Conservation (phyloP, 2,329 filamentous ascomycete genomes). For the Eurotiales sp. region DNA sequence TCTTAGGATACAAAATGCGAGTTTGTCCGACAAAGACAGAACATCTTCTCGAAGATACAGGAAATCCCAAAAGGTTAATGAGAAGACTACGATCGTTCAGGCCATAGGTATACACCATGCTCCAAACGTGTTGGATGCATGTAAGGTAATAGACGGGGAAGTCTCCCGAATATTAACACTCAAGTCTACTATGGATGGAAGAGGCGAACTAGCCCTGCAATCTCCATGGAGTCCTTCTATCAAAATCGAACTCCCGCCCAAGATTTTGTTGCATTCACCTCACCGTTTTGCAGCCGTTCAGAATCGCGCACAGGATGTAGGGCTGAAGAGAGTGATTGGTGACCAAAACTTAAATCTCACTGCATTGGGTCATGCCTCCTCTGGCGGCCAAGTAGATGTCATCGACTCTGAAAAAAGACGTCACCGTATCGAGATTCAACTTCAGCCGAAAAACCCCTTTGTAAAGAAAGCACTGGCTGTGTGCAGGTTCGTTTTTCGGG, state of each 20-base stretch:
- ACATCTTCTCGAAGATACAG: slow-evolving; percentile 26
- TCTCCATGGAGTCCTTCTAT: slow-evolving; percentile 70
- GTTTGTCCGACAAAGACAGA: slow-evolving; percentile 24
- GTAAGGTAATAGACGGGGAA: slow-evolving; percentile 64
- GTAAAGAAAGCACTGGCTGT: slow-evolving; percentile 59
- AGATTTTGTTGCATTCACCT: slow-evolving; percentile 57
- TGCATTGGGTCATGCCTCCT: slow-evolving; percentile 56
- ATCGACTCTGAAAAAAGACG: slow-evolving; percentile 58
- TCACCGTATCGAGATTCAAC: slow-evolving; percentile 65
- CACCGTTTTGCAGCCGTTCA: slow-evolving; percentile 53
- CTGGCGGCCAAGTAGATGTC: slow-evolving; percentile 62
- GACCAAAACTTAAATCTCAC: slow-evolving; percentile 42
- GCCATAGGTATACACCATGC: slow-evolving; percentile 54
- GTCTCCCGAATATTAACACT: slow-evolving; percentile 67
- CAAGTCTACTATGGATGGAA: slow-evolving; percentile 61
- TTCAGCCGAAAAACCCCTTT: slow-evolving; percentile 62
- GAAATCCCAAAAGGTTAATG: slow-evolving; percentile 19
- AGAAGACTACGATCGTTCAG: slow-evolving; percentile 28
- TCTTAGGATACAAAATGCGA: slow-evolving; percentile 52
- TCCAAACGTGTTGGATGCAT: slow-evolving; percentile 68
- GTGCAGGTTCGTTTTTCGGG: slow-evolving; percentile 62
- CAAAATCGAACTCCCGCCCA: slow-evolving; percentile 59
- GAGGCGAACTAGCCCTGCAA: slow-evolving; percentile 66
- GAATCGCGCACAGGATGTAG: slow-evolving; percentile 51
- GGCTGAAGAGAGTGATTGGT: slow-evolving; percentile 44